Conservation (phyloP, 2,329 filamentous ascomycete genomes). For the Graphiopsis chlorocephala region DNA sequence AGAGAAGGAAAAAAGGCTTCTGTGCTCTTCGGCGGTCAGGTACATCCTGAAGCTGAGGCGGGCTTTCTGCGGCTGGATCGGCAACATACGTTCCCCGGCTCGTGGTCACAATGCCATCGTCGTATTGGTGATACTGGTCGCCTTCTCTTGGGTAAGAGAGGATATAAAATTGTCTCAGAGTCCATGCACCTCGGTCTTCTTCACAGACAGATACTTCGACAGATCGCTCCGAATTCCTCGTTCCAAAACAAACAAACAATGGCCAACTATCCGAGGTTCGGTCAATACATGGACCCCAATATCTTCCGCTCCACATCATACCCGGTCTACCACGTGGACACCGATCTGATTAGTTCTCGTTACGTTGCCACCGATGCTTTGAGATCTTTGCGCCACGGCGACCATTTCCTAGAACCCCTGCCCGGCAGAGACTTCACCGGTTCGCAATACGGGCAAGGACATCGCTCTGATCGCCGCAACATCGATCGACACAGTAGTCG, state of each 20-base stretch:
- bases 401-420: not conserved
- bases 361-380: not conserved
- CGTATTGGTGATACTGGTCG: not conserved
- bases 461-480: conserved; percentile 9
- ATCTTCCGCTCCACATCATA: conserved; percentile 22
- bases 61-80: not conserved
- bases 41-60: not conserved
- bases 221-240: not conserved
- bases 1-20: not conserved
- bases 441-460: not conserved
- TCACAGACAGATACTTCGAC: not conserved
- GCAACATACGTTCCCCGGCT: not conserved
- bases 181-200: not conserved
- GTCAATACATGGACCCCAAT: conserved; percentile 22
- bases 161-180: not conserved
- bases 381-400: not conserved
- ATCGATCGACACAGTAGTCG: conserved; percentile 8
- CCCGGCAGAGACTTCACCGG: not conserved
- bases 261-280: conserved; percentile 2
- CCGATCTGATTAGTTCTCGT: not conserved
- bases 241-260: not conserved
- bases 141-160: not conserved
- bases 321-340: not conserved
- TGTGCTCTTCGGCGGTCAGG: not conserved
- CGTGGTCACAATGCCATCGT: not conserved